phyloP scores from a whole-genome alignment of 169 alveolate genomes.

The Plasmodium falciparum region DNA sequence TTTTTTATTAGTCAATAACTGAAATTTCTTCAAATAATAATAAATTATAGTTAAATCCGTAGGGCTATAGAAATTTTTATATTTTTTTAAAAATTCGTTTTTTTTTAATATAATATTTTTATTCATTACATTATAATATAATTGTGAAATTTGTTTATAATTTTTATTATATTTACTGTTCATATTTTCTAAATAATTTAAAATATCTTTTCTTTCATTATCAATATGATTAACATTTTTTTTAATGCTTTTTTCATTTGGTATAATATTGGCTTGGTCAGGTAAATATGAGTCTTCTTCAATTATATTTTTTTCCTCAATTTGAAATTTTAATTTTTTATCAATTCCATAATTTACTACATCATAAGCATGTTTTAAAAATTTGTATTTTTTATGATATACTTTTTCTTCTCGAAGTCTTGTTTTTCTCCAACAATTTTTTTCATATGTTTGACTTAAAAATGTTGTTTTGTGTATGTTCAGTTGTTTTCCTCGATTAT shows the following conservation, averaged over 20 bases:
- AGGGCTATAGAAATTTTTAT: slow-evolving; percentile 42
- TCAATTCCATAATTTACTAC: slow-evolving; percentile 72
- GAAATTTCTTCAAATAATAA: slow-evolving; percentile 62
- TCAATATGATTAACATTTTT: slow-evolving; percentile 30
- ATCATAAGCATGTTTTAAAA: slow-evolving; percentile 74
- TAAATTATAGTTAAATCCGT: slow-evolving; percentile 56
- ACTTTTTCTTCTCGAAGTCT: slow-evolving; percentile 74
- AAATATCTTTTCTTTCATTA: slow-evolving; percentile 30
- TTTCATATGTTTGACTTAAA: slow-evolving; percentile 75
- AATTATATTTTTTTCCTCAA: slow-evolving; percentile 60
- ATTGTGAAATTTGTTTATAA: slow-evolving; percentile 38
- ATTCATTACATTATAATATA: slow-evolving; percentile 54
- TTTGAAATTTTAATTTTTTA: slow-evolving; percentile 54
- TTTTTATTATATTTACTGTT: slow-evolving; percentile 52
- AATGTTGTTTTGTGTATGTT: slow-evolving; percentile 67
- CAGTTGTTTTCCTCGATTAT: slow-evolving; percentile 55
- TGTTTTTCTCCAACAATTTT: slow-evolving; percentile 77
- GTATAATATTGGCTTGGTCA: slow-evolving; percentile 18
- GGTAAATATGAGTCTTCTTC: slow-evolving; percentile 67
- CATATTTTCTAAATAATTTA: slow-evolving; percentile 46
- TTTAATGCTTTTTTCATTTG: slow-evolving; percentile 47
- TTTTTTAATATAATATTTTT: slow-evolving; percentile 60
- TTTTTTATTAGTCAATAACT: slow-evolving; percentile 57
- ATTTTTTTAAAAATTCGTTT: slow-evolving; percentile 66
- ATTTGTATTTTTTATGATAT: slow-evolving; percentile 67